These are phyloP conservation scores for bread wheat (Triticum aestivum) DNA, from an alignment of 176 grass and related monocot species.

Conservation along the genomic window DNA sequence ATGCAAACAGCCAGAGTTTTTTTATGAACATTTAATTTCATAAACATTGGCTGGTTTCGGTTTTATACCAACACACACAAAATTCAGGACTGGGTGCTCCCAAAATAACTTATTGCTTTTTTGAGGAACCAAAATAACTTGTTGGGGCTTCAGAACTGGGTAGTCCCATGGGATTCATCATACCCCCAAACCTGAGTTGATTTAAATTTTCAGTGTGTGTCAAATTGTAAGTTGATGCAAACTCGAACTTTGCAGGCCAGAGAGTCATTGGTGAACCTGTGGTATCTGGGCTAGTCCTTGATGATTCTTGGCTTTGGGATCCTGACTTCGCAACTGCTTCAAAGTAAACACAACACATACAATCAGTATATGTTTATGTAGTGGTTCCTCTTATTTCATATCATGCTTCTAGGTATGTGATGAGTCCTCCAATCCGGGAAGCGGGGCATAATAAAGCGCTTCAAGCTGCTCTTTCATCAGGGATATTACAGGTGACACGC, in stretches of 20 bases:
- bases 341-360: conserved; percentile 48
- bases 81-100: neutral
- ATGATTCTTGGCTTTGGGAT: conserved; percentile 99
- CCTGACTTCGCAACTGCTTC: conserved; percentile 79
- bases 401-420: conserved; percentile 74
- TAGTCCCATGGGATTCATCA: neutral
- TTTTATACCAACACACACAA: neutral
- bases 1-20: conserved; percentile 1
- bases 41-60: conserved; percentile 5
- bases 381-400: conserved; percentile 31
- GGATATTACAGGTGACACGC: conserved; percentile 71
- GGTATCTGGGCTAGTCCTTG: conserved; percentile 85
- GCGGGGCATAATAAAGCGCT: conserved; percentile 81
- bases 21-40: conserved; percentile 1
- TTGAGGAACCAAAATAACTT: neutral
- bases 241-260: conserved; percentile 60
- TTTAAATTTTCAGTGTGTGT: neutral
- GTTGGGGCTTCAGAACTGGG: neutral
- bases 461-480: conserved; percentile 85
- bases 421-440: conserved; percentile 95
- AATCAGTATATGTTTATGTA: conserved; percentile 1
- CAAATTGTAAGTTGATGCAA: conserved; percentile 22
- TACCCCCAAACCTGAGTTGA: conserved; percentile 9
- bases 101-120: neutral
- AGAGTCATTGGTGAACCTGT: conserved; percentile 92